phyloP scores from a whole-genome alignment of 108 stramenopile genomes.

The Cylindrotheca closterium region DNA sequence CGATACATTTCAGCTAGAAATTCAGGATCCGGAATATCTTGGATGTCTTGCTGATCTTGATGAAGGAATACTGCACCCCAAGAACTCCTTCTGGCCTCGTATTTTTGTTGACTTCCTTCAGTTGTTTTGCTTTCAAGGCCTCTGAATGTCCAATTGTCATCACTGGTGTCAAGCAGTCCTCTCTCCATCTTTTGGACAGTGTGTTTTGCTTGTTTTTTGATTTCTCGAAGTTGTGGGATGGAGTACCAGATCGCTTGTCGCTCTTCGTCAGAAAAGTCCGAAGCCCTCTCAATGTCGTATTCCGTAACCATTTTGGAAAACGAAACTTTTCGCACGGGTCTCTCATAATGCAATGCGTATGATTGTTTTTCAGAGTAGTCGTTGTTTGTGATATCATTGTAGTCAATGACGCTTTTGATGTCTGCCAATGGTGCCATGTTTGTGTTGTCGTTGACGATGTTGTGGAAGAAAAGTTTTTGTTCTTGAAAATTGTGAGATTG shows the following conservation, averaged over 20 bases:
- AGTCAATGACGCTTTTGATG: neutral
- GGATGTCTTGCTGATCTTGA: conserved; percentile 5
- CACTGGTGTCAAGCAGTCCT: neutral
- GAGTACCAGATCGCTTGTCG: neutral
- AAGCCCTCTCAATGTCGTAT: neutral
- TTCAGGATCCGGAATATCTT: conserved; percentile 1
- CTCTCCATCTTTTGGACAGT: neutral
- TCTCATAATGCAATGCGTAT: neutral
- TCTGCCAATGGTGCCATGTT: neutral
- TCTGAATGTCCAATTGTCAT: neutral
- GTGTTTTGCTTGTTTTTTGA: neutral
- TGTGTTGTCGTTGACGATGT: too few relatives aligned
- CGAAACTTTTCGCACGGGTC: neutral
- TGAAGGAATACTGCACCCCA: conserved; percentile 2
- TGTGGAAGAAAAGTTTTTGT: too few relatives aligned
- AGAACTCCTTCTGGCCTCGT: neutral
- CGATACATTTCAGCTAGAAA: neutral
- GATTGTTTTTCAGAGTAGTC: neutral
- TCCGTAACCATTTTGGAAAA: neutral
- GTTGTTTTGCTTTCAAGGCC: conserved; percentile 2
- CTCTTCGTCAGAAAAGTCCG: neutral
- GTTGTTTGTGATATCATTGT: neutral
- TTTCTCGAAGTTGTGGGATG: neutral
- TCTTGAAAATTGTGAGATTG: too few relatives aligned
- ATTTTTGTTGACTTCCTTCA: neutral